Base-by-base conservation (phyloP, 2,329 filamentous ascomycete species). In the Claviceps arundinis region DNA sequence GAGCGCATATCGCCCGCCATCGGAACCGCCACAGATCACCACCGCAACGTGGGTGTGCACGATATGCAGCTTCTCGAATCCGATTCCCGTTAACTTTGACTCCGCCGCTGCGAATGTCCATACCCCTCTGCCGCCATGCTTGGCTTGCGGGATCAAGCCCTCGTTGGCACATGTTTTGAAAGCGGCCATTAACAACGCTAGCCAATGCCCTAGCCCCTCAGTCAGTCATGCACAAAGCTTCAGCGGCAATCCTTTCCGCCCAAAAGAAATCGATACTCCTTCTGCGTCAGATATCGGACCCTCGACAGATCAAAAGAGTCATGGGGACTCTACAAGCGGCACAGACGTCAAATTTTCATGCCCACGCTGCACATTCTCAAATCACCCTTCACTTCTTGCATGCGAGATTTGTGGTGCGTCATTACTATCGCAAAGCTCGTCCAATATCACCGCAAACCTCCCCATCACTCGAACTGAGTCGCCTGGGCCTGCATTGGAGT, bases 41-140 rank as follows among this genome's bases (percentile, higher is more conserved):
- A 78, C 75, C 54, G 88, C 87, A 5, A 96, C 89, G 4, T 97
- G 91, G 91, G 84, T 97, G 19, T 97, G 91, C 70, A 85, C 87
- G 1, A 97, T 97, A 61, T 97, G 91, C 73, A 91, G 87, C 59
- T 94, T 95, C 64, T 91, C 90, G 9, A 97, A 97, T 62, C 85
- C 88, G 0, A 82, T 96, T 1, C 90, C 93, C 0, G 87, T 87
- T 40, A 96, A 95, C 65, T 97, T 97, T 65, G 91, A 97, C 61
- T 87, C 89, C 0, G 77, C 83, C 1, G 83, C 85, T 2, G 89
- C 89, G 8, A 93, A 81, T 55, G 80, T 83, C 19, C 81, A 89
- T 56, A 95, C 87, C 5, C 84, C 84, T 8, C 70, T 95, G 22
- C 86, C 90, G 3, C 88, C 91, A 58, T 98, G 93, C 64, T 73